A percentile compares a stretch with the other conserved stretches of the same genome.
Evolutionary conservation across 257 asterid genomes (phyloP).

Genomic region (Pogostemon cablin): DNA sequence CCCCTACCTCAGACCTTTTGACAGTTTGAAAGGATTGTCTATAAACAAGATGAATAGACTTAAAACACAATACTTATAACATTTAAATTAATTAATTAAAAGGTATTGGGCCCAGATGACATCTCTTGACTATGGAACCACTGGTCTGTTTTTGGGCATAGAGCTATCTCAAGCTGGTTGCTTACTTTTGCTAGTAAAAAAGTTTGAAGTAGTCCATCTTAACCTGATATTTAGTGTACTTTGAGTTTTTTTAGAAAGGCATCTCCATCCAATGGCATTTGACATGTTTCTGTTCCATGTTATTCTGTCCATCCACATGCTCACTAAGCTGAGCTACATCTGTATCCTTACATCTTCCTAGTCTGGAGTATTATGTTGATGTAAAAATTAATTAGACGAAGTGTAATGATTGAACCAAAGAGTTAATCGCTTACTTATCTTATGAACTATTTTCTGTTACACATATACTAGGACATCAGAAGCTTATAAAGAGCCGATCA

Average conservation of each 20-base stretch:
- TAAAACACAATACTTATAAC: background rate
- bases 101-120: background rate
- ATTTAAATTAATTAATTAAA: background rate
- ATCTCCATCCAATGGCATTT: background rate
- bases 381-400: background rate
- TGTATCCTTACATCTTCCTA: background rate
- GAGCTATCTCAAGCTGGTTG: background rate
- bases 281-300: background rate
- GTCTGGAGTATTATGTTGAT: conserved; percentile 1
- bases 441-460: background rate
- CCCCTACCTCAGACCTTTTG: background rate
- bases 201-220: background rate
- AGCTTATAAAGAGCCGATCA: too few relatives aligned
- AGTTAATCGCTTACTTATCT: background rate
- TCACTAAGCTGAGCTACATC: background rate
- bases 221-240: background rate
- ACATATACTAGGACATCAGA: background rate
- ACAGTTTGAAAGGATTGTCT: background rate
- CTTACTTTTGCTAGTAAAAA: background rate
- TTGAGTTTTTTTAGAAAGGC: background rate
- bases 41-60: background rate
- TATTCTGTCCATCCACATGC: background rate
- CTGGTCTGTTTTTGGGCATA: background rate
- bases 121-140: background rate
- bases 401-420: background rate